Base-by-base conservation (phyloP, 2,329 filamentous ascomycete species). In the Rachicladosporium sp. region DNA sequence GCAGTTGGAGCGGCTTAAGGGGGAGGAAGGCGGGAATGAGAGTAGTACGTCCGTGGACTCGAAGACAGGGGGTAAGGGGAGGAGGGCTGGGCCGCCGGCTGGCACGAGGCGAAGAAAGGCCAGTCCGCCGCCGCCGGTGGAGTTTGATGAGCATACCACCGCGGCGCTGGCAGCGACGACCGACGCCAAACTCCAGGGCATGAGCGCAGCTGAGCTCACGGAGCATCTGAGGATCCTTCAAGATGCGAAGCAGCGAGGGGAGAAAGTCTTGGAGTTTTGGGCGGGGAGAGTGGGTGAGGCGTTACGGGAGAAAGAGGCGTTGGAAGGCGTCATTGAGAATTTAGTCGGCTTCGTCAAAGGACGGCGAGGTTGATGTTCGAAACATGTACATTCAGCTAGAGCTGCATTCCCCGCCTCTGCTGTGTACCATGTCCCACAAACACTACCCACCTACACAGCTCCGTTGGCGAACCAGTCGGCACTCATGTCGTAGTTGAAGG, bases 291-390 rank as follows among this genome's bases (percentile, higher is more conserved):
- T 82, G 38, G 88, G 94, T 57, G 86, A 87, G 50, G 85, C 89
- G 52, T 67, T 93, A 47, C 84, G 84, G 31, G 89, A 96, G 57
- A 80, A 91, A 50, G 89, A 95, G 58, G 85, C 87, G 2, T 91
- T 95, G 59, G 89, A 96, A 58, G 87, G 86, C 1, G 89, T 96
- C 10, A 95, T 96, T 70, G 89, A 94, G 64, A 95, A 94, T 60
- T 62, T 96, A 48, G 89, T 95, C 33, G 58, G 57, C 3, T 60
- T 59, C 38, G 58, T 61, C 27, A 91, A 87, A 60, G 86, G 59
- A 85, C 88, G 64, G 78, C 86, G 41, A 36, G 47, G 51, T 21
- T 45, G 47, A 10, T 42, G 31, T 27, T 27, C 6, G 23, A 27
- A 8, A 7, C 7, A 27, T 27, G 23, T 27, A 8, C 23, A 27